Conservation (phyloP, 2,329 filamentous ascomycete species). For the Ustulina deusta region DNA sequence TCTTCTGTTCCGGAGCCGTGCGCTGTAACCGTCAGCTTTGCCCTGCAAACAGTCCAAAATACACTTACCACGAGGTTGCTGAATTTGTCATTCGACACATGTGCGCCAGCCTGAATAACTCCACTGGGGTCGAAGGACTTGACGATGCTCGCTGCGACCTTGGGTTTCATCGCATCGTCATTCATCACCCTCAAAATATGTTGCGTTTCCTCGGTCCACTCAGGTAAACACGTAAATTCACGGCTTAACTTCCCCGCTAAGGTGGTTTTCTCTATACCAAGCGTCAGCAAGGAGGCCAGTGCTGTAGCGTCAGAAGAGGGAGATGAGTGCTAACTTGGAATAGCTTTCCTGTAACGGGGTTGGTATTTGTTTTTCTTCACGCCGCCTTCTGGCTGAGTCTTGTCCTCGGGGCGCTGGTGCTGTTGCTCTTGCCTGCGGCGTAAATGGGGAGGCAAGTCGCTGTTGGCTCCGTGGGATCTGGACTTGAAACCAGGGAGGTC, state of each 20-base stretch:
- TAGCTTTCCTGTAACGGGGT: conserved; percentile 76
- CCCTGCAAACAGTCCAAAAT: conserved; percentile 6
- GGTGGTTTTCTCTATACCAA: conserved; percentile 76
- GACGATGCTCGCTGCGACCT: conserved; percentile 62
- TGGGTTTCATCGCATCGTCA: conserved; percentile 70
- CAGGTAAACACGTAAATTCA: conserved; percentile 80
- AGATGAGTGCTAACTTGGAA: conserved; percentile 74
- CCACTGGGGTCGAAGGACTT: conserved; percentile 61
- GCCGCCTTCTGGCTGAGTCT: conserved; percentile 59
- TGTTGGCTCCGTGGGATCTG: conserved; percentile 68
- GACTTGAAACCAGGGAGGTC: conserved; percentile 83
- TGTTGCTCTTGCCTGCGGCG: conserved; percentile 58
- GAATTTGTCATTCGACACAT: conserved; percentile 60
- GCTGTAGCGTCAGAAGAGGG: neutral
- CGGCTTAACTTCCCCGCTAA: conserved; percentile 79
- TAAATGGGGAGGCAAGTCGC: conserved; percentile 70
- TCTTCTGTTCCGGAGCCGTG: conserved; percentile 61
- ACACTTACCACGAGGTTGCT: conserved; percentile 69
- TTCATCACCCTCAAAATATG: conserved; percentile 70
- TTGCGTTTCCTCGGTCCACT: conserved; percentile 77
- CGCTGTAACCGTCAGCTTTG: conserved; percentile 43
- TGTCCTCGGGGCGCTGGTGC: conserved; percentile 57
- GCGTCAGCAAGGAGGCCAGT: conserved; percentile 30
- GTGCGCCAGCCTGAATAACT: conserved; percentile 69
- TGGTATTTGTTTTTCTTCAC: conserved; percentile 61